These are phyloP conservation scores for Fusarium pseudocircinatum DNA, from an alignment of 2,329 filamentous ascomycete genomes.

Conservation along the genomic window DNA sequence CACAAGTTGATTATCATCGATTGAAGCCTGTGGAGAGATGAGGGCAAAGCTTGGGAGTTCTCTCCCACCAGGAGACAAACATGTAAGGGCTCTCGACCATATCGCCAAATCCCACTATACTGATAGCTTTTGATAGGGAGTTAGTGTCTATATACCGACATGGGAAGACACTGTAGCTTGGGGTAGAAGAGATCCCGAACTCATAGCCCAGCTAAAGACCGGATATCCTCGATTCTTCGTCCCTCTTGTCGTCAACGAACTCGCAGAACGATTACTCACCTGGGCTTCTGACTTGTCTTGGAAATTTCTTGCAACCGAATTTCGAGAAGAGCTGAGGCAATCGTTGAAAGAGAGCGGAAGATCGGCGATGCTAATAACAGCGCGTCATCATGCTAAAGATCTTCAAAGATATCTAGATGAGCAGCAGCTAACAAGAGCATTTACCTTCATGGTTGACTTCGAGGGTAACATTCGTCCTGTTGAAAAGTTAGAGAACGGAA, in stretches of 20 bases:
- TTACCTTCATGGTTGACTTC: conserved; percentile 21
- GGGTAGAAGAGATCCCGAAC: conserved; percentile 33
- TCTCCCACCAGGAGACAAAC: conserved; percentile 41
- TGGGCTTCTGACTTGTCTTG: not conserved
- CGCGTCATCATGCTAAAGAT: conserved; percentile 10
- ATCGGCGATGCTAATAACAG: conserved; percentile 25
- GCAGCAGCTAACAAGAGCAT: not conserved
- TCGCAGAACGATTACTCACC: conserved; percentile 31
- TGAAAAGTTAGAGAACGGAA: not conserved
- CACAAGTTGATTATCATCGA: not conserved
- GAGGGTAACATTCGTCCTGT: not conserved
- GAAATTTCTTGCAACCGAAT: not conserved
- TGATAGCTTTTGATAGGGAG: conserved; percentile 25
- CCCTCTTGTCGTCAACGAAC: conserved; percentile 33
- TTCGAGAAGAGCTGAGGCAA: not conserved
- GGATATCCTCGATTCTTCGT: conserved; percentile 46
- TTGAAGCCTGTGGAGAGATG: not conserved
- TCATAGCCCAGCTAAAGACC: conserved; percentile 36
- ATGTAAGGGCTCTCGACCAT: conserved; percentile 27
- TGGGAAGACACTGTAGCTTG: conserved; percentile 43
- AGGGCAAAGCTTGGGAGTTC: conserved; percentile 29
- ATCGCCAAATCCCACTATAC: not conserved
- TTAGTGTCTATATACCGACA: conserved; percentile 46
- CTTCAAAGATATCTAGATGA: conserved; percentile 34
- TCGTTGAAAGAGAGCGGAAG: not conserved